phyloP scores from a whole-genome alignment of 208 protist species.

The Leishmania guyanensis region DNA sequence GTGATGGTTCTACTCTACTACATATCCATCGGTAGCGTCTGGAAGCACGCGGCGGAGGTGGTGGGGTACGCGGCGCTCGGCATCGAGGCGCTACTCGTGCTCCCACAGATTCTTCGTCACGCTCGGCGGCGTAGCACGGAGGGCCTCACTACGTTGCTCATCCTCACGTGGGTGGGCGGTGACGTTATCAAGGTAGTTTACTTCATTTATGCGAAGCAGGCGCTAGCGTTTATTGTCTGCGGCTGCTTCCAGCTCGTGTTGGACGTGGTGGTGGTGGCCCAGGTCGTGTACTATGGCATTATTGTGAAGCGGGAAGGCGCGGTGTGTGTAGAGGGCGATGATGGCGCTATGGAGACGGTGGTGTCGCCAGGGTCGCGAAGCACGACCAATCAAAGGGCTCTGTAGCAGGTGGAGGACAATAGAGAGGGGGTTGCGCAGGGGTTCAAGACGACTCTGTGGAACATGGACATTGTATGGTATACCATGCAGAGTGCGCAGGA shows the following conservation, averaged over 20 bases:
- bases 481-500: background rate
- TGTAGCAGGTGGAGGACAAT: background rate
- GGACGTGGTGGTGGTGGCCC: slow-evolving; percentile 68
- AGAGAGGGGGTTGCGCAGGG: background rate
- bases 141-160: slow-evolving; percentile 61
- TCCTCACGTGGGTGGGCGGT: slow-evolving; percentile 71
- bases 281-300: slow-evolving; percentile 53
- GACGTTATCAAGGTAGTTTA: slow-evolving; percentile 80
- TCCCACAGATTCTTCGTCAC: slow-evolving; percentile 84
- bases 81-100: slow-evolving; percentile 65
- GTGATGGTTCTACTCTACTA: slow-evolving; percentile 46
- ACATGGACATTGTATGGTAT: background rate
- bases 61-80: slow-evolving; percentile 72
- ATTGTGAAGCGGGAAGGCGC: background rate
- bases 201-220: slow-evolving; percentile 58
- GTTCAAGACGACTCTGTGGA: background rate
- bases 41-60: slow-evolving; percentile 19
- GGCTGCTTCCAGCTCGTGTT: slow-evolving; percentile 59
- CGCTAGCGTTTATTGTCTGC: slow-evolving; percentile 73
- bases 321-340: background rate
- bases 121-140: slow-evolving; percentile 58
- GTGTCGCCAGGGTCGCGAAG: background rate
- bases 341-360: background rate
- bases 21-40: slow-evolving; percentile 14
- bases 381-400: background rate